Evolutionary conservation across 1,284 basidiomycete species (phyloP), one percentile per base, ranked within the genome.

Genomic region (Malassezia slooffiae): DNA sequence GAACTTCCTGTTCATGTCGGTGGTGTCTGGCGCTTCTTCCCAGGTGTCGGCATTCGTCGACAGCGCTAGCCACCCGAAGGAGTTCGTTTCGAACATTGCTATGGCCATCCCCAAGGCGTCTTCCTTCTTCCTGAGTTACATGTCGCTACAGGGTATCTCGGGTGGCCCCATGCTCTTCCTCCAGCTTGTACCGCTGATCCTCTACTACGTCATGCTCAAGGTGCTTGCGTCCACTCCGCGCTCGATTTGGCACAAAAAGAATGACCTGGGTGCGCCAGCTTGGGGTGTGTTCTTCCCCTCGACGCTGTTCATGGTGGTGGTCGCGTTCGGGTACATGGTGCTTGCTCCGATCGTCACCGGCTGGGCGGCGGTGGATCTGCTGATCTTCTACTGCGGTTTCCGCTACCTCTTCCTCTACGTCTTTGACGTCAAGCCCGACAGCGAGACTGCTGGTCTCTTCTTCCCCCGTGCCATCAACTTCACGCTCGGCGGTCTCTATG

Each of bases 301-400:
- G n/a, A 64, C 59, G 38, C 53, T 59, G 13, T 54, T 69, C 15
- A 52, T 67, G 31, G 55, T 57, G 15, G 57, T 62, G 21, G 57
- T 69, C 37, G 60, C 51, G 19, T 52, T 57, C 20, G 64, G 62
- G 29, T 97, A 97, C 73, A 82, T 81, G 38, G 78, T 93, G 67
- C 91, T 97, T 57, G 82, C 87, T 1, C 91, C 91, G 0, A 77
- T 99, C 62, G 85, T 95, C 72, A 91, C 87, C 62, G 90, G 90
- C 12, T 80, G 97, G 37, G 81, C 86, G 2, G 79, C 79, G 44
- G 75, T 77, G 34, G 80, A 84, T 3, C 95, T 95, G 75, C 79
- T 83, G 70, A 71, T 83, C 31, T 85, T 87, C 70, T 93, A 83
- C 71, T 72, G 64, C 7, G 56, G 60, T 35, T 64, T 80, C 36